These are phyloP conservation scores for Obelidium mucronatum DNA, from an alignment of 192 early-diverging fungal genomes.

Conservation along the genomic window DNA sequence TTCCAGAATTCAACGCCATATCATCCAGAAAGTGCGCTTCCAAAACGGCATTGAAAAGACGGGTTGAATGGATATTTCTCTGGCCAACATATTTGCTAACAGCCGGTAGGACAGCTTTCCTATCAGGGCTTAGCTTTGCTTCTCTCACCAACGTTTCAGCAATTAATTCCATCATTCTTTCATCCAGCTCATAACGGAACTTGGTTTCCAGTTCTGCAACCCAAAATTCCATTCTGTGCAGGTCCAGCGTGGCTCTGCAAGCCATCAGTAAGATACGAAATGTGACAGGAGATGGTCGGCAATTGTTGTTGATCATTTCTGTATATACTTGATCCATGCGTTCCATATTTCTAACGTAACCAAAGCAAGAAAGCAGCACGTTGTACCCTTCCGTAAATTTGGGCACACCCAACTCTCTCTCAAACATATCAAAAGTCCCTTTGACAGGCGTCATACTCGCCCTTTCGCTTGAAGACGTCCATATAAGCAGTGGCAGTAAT, in stretches of 20 bases:
- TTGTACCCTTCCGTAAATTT: constrained; percentile 45
- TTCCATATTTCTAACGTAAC: constrained; percentile 15
- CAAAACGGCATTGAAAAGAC: neutral
- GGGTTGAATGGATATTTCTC: too few species aligned
- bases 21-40: constrained; percentile 3
- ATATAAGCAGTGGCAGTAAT: constrained; percentile 37
- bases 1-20: neutral
- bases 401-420: constrained; percentile 27
- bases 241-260: neutral
- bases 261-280: neutral
- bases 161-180: neutral
- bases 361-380: constrained; percentile 41
- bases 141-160: neutral
- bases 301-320: constrained; percentile 6
- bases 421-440: constrained; percentile 24
- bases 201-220: neutral
- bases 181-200: neutral
- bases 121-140: neutral
- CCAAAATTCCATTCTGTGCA: neutral
- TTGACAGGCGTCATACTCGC: constrained; percentile 13
- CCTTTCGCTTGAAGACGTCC: constrained; percentile 33
- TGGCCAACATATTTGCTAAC: neutral
- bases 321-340: neutral
- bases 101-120: neutral
- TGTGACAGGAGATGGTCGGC: neutral